phyloP scores from a whole-genome alignment of 805 yeast species.

The Saccharomycopsis fibuligera region DNA sequence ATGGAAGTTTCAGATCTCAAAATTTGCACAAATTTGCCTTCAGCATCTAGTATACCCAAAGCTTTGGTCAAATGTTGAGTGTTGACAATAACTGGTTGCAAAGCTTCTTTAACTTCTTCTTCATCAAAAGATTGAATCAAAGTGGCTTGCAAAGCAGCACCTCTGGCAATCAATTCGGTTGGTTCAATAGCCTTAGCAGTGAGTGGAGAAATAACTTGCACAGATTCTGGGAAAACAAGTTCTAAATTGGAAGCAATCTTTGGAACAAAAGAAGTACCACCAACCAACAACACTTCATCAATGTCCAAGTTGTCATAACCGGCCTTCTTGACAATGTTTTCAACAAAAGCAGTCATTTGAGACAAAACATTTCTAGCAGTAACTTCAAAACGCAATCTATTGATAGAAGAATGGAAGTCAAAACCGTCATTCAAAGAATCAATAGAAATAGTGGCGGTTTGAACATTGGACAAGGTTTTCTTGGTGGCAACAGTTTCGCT shows the following conservation, averaged over 20 bases:
- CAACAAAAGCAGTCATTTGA: constrained; percentile 72
- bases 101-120: constrained; percentile 73
- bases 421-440: constrained; percentile 92
- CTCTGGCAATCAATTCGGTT: constrained; percentile 83
- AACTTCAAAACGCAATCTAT: constrained; percentile 90
- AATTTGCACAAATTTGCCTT: constrained; percentile 66
- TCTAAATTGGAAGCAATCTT: constrained; percentile 75
- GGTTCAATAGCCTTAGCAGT: constrained; percentile 75
- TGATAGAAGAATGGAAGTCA: constrained; percentile 88
- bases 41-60: constrained; percentile 73
- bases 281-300: constrained; percentile 85
- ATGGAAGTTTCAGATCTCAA: constrained; percentile 80
- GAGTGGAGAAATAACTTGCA: constrained; percentile 64
- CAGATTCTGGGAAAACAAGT: constrained; percentile 72
- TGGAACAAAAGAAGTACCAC: constrained; percentile 91
- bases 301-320: constrained; percentile 77
- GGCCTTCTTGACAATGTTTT: constrained; percentile 71
- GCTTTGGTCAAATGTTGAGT: constrained; percentile 83
- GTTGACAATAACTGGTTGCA: constrained; percentile 77
- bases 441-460: constrained; percentile 83
- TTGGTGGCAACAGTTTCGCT: constrained; percentile 79
- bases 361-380: constrained; percentile 73
- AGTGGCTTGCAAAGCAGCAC: constrained; percentile 96
- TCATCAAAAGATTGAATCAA: constrained; percentile 75
- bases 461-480: constrained; percentile 87